Evolutionary conservation across 768 basidiomycete genomes (phyloP).

Genomic region (Hericium rajendrae): DNA sequence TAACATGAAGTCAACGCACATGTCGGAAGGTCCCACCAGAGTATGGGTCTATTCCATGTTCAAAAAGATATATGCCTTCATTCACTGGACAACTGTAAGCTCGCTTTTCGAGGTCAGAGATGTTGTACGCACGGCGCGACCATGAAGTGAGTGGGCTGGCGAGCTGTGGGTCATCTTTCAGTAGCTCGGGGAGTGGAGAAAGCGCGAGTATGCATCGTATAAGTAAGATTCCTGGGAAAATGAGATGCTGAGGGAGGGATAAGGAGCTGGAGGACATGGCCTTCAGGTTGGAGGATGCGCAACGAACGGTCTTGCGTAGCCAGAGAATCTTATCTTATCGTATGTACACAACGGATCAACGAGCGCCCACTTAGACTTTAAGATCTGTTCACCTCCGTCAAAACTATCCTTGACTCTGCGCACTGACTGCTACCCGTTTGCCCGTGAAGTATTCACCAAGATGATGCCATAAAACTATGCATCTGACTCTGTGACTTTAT

Average conservation of each 20-base stretch:
- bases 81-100: conserved; percentile 45
- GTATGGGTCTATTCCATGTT: conserved; percentile 77
- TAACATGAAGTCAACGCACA: conserved; percentile 36
- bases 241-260: conserved; percentile 6
- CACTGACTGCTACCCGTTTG: no score
- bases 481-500: no score
- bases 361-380: no score
- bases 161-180: conserved; percentile 68
- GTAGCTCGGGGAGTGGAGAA: conserved; percentile 35
- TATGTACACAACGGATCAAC: no score
- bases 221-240: conserved; percentile 28
- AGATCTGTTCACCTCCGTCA: no score
- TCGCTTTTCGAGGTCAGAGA: conserved; percentile 4
- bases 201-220: conserved; percentile 42
- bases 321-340: no score
- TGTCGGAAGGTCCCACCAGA: conserved; percentile 80
- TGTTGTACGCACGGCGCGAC: conserved; percentile 49
- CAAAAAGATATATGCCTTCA: conserved; percentile 80
- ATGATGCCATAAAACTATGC: no score
- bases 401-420: no score
- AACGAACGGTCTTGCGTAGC: no score
- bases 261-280: no score
- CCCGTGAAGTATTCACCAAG: no score
- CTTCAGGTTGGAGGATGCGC: no score
- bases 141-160: conserved; percentile 77